A percentile compares a stretch with the other conserved stretches of the same genome.
Evolutionary conservation across 1,284 basidiomycete genomes (phyloP).

Genomic region (Leccinum fallax): DNA sequence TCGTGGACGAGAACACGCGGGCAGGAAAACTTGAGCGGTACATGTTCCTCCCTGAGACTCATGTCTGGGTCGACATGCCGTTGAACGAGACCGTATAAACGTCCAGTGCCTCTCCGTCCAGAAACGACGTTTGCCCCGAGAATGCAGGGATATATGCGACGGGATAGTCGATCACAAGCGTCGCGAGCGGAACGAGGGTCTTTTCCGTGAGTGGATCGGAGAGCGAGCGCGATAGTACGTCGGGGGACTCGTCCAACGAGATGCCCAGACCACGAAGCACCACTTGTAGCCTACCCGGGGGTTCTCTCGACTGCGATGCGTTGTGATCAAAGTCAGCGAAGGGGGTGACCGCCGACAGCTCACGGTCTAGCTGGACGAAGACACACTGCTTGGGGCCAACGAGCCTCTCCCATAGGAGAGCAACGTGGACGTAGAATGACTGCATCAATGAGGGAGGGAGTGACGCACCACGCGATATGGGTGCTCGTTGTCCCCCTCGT

Average conservation of each 20-base stretch:
- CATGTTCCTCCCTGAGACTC: constrained; percentile 20
- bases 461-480: no score
- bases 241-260: constrained; percentile 24
- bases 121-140: constrained; percentile 38
- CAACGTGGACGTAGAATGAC: constrained; percentile 47
- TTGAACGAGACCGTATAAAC: constrained; percentile 46
- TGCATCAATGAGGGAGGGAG: constrained; percentile 29
- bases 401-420: constrained; percentile 19
- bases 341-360: constrained; percentile 21
- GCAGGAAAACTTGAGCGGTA: constrained; percentile 46
- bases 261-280: constrained; percentile 21
- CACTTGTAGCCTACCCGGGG: constrained; percentile 13
- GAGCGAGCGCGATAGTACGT: constrained; percentile 26
- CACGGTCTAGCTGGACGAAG: constrained; percentile 24
- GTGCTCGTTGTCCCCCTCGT: no score
- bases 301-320: constrained; percentile 13
- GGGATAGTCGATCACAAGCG: constrained; percentile 57
- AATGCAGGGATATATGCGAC: constrained; percentile 52
- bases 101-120: constrained; percentile 46
- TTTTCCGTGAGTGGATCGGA: constrained; percentile 26
- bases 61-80: neutral
- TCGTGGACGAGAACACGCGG: constrained; percentile 32
- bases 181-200: constrained; percentile 50
- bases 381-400: constrained; percentile 3
- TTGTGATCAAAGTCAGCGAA: constrained; percentile 1